Evolutionary conservation across 2,329 filamentous ascomycete species (phyloP), one percentile per base, ranked within the genome.

Genomic region (Penicillium thymicola): DNA sequence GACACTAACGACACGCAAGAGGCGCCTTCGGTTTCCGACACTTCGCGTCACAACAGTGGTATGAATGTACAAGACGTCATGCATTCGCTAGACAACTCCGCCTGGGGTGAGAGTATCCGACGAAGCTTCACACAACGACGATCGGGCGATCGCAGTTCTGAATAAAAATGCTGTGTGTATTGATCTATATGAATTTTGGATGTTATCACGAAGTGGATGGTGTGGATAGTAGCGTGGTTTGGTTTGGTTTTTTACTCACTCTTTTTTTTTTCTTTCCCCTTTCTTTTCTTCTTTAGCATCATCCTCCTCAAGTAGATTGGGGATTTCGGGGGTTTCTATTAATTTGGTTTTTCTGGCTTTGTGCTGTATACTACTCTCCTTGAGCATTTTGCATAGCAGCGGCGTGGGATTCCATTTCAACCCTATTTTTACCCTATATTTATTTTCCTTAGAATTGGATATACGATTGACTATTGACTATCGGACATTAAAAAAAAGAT

Each of bases 31-130:
- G 27, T 61, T 51, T n/a, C 67, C 57, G 51, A 75, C 74, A 65
- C 83, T 81, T 69, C 84, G 65, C 78, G 87, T 42, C 83, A 86
- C 25, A 85, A 83, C 53, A 92, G 88, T 72, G 80, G 82, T 5
- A 87, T 92, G 55, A 90, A 85, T 67, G 86, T 88, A 48, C 84
- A 87, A 46, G 88, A 92, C 67, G 89, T 95, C 64, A 85, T 92
- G 72, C 86, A 92, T 64, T 89, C 94, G 70, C 82, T 97, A 53
- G 90, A 94, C 67, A 89, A 93, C 68, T 94, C 90, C 18, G 88
- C 89, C 16, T 97, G 93, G 93, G 90, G 93, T 50, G 90, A 96
- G 76, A 96, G 90, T 78, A 92, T 97, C 62, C 82, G 92, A 61
- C 83, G 91, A 60, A 96, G 91, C 76, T 91, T 94, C 65, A 96